phyloP scores from a whole-genome alignment of 331 rosid species.

The Pyrus hybrid region DNA sequence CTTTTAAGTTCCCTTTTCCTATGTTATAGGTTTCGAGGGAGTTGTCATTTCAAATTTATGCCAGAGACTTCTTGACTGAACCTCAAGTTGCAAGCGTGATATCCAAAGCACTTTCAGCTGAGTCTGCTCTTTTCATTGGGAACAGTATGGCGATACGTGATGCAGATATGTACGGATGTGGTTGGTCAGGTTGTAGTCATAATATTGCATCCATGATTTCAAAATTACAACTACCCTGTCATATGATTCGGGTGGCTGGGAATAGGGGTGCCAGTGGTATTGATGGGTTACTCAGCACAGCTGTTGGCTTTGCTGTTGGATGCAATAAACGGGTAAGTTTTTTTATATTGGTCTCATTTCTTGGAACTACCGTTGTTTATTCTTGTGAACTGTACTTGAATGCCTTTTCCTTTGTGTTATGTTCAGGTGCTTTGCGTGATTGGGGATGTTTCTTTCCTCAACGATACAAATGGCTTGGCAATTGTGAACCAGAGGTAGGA shows the following conservation, averaged over 20 bases:
- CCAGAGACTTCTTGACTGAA: slow-evolving; percentile 64
- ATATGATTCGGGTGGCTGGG: slow-evolving; percentile 61
- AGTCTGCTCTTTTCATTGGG: slow-evolving; percentile 84
- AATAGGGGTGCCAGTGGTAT: slow-evolving; percentile 98
- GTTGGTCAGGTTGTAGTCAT: slow-evolving; percentile 43
- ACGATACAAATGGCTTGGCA: slow-evolving; percentile 89
- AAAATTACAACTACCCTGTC: slow-evolving; percentile 46
- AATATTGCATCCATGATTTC: slow-evolving; percentile 32
- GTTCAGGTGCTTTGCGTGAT: slow-evolving; percentile 69
- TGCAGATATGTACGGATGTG: slow-evolving; percentile 70
- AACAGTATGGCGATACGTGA: slow-evolving; percentile 97
- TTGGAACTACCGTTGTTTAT: not conserved
- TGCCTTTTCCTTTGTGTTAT: not conserved
- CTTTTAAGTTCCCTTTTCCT: slow-evolving; percentile 3
- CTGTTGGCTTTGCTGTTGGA: slow-evolving; percentile 90
- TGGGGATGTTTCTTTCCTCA: slow-evolving; percentile 89
- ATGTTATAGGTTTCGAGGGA: slow-evolving; percentile 68
- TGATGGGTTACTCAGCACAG: slow-evolving; percentile 92
- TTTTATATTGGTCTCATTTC: slow-evolving; percentile 1
- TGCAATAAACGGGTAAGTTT: slow-evolving; percentile 64
- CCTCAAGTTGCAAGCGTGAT: slow-evolving; percentile 70
- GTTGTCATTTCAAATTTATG: slow-evolving; percentile 71
- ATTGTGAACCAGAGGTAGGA: slow-evolving; percentile 69
- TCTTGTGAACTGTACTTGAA: no score
- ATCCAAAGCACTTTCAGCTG: slow-evolving; percentile 55